phyloP scores from a whole-genome alignment of 202 grass and related monocot species.

The Setaria viridis region DNA sequence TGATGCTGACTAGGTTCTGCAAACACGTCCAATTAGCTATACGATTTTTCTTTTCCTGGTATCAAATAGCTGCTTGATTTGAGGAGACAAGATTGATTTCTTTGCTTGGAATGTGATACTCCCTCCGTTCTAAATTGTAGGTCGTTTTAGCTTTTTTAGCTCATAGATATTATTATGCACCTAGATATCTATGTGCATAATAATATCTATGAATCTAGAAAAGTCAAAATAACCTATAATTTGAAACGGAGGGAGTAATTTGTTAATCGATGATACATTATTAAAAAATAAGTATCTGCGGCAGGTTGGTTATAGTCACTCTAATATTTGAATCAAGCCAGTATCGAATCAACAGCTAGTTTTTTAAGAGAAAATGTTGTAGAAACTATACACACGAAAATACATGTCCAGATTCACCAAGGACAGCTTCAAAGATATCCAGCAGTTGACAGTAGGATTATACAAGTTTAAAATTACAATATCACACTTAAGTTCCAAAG shows the following conservation, averaged over 20 bases:
- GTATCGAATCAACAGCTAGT: neutral
- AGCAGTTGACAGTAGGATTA: conserved; percentile 11
- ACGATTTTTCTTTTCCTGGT: neutral
- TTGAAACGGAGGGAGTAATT: neutral
- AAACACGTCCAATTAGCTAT: conserved; percentile 22
- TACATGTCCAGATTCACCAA: conserved; percentile 33
- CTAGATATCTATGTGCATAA: too few relatives aligned
- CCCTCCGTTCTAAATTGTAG: too few relatives aligned
- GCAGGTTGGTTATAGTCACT: neutral
- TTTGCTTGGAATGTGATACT: conserved; percentile 17
- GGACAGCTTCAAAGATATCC: neutral
- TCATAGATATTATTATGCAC: too few relatives aligned
- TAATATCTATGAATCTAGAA: too few relatives aligned
- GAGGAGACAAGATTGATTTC: conserved; percentile 27
- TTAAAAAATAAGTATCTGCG: neutral
- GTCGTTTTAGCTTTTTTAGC: too few relatives aligned
- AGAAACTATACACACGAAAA: neutral
- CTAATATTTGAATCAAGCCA: neutral
- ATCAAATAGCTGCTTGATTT: conserved; percentile 31
- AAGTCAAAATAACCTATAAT: too few relatives aligned
- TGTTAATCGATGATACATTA: neutral
- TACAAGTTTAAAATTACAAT: conserved; percentile 28
- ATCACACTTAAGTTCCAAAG: conserved; percentile 7
- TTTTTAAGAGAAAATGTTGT: neutral
- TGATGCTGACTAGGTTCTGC: conserved; percentile 32